Evolutionary conservation across 179 eudicot species (phyloP).

Genomic region (Dionaea muscipula): DNA sequence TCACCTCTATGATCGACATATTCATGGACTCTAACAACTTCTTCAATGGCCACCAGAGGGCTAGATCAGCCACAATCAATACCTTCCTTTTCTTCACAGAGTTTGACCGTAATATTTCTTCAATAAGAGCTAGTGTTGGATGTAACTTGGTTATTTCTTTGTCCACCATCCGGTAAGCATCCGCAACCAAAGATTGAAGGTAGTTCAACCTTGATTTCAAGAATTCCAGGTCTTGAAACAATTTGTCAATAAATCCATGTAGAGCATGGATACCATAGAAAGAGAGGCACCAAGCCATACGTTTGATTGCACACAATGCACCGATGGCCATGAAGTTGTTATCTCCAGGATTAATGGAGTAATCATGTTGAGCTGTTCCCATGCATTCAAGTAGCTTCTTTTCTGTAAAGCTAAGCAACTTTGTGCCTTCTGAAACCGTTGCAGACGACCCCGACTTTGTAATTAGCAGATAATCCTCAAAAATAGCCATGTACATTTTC

Average conservation of each 20-base stretch:
- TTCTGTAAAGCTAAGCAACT: conserved; percentile 37
- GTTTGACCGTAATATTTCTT: conserved; percentile 31
- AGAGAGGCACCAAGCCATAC: conserved; percentile 58
- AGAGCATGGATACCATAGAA: conserved; percentile 43
- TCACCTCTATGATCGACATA: conserved; percentile 21
- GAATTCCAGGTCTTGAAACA: conserved; percentile 23
- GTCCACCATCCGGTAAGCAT: conserved; percentile 28
- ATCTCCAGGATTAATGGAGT: conserved; percentile 17
- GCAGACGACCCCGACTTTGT: conserved; percentile 11
- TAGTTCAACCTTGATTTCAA: conserved; percentile 27
- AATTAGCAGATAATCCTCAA: conserved; percentile 22
- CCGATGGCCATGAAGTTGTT: conserved; percentile 18
- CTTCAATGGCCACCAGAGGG: conserved; percentile 48
- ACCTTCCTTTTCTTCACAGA: conserved; percentile 20
- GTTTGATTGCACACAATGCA: conserved; percentile 47
- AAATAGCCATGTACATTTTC: conserved; percentile 28
- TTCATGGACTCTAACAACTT: conserved; percentile 34
- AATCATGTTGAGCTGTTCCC: conserved; percentile 13
- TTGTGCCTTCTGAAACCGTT: conserved; percentile 17
- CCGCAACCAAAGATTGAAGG: conserved; percentile 30
- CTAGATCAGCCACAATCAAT: conserved; percentile 46
- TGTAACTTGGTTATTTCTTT: conserved; percentile 36
- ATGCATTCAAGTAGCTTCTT: conserved; percentile 31
- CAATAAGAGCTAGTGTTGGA: conserved; percentile 43
- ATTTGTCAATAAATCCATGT: conserved; percentile 25